Base-by-base conservation (phyloP, 495 filamentous ascomycete species). In the Daldinia bambusicola region DNA sequence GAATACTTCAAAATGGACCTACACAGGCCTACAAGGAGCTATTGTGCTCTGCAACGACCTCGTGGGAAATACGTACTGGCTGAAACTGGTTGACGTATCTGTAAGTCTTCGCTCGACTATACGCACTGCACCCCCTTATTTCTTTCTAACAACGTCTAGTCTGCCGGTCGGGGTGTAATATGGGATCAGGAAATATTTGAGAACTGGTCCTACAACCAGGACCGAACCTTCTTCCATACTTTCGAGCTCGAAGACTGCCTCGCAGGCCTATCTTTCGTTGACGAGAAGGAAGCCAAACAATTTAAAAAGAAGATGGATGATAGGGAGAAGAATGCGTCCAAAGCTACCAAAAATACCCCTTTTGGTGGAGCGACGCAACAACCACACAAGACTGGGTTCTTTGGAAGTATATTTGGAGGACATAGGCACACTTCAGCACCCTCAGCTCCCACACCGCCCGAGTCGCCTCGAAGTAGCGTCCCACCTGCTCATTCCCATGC, bases 101-200 rank as follows among this genome's bases (percentile, higher is more conserved):
- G 94, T 97, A 82, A 70, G 93, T 66, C 31, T 14, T 55, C 18
- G 9, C 34, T 43, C 1, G 48, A 7, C 26, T 12, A 55, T 37
- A 48, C 38, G 32, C 20, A 55, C 52, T 31, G 30, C 16, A 10
- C 13, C 26, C 26, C 40, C 32, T 63, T 26, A 55, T 43, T 50
- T 67, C 14, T 50, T 67, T 18, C 74, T 79, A 67, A 83, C 77
- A 51, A 51, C 52, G 13, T 18, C 51, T 73, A 97, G 93, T 86
- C 91, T 37, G 84, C 91, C 51, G 89, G 88, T 78, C 88, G 90
- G 72, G 95, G 96, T 55, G 96, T 99, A 30, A 90, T 99, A 72
- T 99, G 95, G 95, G 95, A 99, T 76, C 94, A 98, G 81, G 95
- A 99, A 79, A 91, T 98, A 71, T 98, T 94, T 78, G 94, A 99